Conservation (phyloP, 192 early-diverging fungal species). For the Umbelopsis sp. region DNA sequence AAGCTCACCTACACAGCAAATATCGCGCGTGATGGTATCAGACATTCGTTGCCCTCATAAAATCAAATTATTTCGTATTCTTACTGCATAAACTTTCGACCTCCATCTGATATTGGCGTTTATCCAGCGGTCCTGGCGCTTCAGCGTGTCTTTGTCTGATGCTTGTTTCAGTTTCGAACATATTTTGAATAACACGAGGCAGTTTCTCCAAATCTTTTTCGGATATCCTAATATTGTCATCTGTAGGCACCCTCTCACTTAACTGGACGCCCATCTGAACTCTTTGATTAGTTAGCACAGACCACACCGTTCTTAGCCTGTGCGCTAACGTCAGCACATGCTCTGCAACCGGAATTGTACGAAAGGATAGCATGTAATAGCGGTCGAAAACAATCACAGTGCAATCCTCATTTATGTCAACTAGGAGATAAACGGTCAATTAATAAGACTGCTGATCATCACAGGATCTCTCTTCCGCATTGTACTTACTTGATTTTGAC, state of each 20-base stretch:
- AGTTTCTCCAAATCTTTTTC: constrained; percentile 13
- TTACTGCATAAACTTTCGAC: constrained; percentile 25
- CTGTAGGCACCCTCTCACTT: not conserved
- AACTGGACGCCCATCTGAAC: constrained; percentile 20
- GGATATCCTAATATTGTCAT: constrained; percentile 7
- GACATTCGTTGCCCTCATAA: not conserved
- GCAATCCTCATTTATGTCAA: constrained; percentile 62
- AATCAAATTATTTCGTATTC: not conserved
- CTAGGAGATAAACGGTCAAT: constrained; percentile 21
- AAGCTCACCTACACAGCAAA: constrained; percentile 22
- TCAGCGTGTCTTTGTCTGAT: not conserved
- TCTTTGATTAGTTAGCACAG: constrained; percentile 37
- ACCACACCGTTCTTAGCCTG: constrained; percentile 55
- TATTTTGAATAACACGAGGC: constrained; percentile 28
- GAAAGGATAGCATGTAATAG: constrained; percentile 56
- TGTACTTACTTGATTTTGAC: constrained; percentile 50
- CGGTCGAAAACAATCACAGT: constrained; percentile 57
- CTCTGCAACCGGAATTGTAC: constrained; percentile 37
- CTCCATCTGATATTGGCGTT: constrained; percentile 24
- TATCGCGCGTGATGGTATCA: not conserved
- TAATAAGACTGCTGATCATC: not conserved
- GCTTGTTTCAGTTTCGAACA: constrained; percentile 15
- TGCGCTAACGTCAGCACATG: constrained; percentile 47
- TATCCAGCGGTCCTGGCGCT: constrained; percentile 10
- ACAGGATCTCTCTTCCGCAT: not conserved